Percentiles rank a stretch among this genome's conserved stretches.
These are phyloP conservation scores for Psidium friedrichsthalianum DNA, from an alignment of 345 rosid genomes.

Conservation along the genomic window DNA sequence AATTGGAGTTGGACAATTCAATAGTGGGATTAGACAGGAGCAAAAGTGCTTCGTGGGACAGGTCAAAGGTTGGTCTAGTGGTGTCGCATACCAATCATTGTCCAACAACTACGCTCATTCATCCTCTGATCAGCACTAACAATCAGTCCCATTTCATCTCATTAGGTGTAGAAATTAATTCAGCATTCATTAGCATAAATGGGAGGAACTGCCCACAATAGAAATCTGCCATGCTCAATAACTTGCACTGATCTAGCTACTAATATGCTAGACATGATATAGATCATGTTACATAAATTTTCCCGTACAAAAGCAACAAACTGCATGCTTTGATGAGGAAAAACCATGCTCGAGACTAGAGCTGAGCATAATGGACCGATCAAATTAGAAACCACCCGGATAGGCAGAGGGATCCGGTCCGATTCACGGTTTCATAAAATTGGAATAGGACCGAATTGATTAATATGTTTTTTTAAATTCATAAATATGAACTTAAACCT, in stretches of 20 bases:
- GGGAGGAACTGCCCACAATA: neutral
- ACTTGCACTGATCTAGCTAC: neutral
- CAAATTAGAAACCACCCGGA: too few species aligned
- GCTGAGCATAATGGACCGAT: too few species aligned
- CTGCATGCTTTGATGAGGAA: neutral
- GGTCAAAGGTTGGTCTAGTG: slow-evolving; percentile 21
- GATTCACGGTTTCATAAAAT: too few species aligned
- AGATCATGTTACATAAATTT: neutral
- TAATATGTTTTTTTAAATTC: too few species aligned
- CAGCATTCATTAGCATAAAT: neutral
- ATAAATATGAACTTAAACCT: too few species aligned
- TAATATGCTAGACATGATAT: neutral
- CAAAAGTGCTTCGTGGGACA: neutral
- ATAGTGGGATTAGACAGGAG: neutral
- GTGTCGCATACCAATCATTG: slow-evolving; percentile 17
- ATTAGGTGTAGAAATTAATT: neutral
- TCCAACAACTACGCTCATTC: slow-evolving; percentile 8
- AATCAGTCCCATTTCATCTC: neutral
- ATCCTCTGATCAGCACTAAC: neutral
- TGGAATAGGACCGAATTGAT: too few species aligned
- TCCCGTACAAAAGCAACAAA: neutral
- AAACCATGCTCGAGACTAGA: neutral
- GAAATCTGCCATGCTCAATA: neutral
- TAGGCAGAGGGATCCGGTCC: too few species aligned
- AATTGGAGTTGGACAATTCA: neutral